Evolutionary conservation across 1,139 yeast genomes (phyloP).

Genomic region (Blastobotrys indianensis): DNA sequence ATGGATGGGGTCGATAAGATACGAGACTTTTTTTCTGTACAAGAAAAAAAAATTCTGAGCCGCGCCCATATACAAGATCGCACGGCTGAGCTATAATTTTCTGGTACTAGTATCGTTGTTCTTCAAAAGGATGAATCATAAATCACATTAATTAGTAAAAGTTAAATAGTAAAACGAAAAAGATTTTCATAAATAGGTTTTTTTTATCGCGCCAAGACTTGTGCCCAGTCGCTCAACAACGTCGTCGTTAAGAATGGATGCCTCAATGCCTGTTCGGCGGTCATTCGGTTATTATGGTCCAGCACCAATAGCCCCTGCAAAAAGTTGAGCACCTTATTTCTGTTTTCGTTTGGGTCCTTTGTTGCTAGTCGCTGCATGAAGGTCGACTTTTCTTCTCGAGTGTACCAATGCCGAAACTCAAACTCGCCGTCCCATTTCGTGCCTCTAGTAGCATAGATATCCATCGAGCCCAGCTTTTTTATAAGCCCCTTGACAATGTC

Average conservation of each 20-base stretch:
- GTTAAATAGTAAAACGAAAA: not conserved
- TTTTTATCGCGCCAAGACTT: not conserved
- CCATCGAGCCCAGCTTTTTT: slow-evolving; percentile 22
- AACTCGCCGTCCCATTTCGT: slow-evolving; percentile 15
- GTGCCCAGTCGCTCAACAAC: slow-evolving; percentile 9
- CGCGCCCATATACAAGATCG: not conserved
- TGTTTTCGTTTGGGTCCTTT: slow-evolving; percentile 9
- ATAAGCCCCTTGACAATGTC: slow-evolving; percentile 15
- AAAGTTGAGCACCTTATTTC: slow-evolving; percentile 13
- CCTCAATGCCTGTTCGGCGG: slow-evolving; percentile 66
- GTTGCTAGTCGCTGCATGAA: slow-evolving; percentile 8
- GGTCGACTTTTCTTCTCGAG: slow-evolving; percentile 8
- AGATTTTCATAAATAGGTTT: too few relatives aligned
- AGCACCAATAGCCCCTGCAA: slow-evolving; percentile 46
- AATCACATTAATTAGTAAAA: too few relatives aligned
- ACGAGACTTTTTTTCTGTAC: not conserved
- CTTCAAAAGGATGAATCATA: too few relatives aligned
- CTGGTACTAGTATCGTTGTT: not conserved
- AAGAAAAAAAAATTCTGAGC: not conserved
- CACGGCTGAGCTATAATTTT: too few relatives aligned
- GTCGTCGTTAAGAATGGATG: slow-evolving; percentile 40
- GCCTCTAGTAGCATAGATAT: slow-evolving; percentile 17
- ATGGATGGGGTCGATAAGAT: not conserved
- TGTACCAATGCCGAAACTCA: slow-evolving; percentile 7
- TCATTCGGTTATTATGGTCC: slow-evolving; percentile 73